A percentile compares a stretch with the other conserved stretches of the same genome.
These are phyloP conservation scores for Penicillium diatomitis DNA, from an alignment of 495 filamentous ascomycete species.

Conservation along the genomic window DNA sequence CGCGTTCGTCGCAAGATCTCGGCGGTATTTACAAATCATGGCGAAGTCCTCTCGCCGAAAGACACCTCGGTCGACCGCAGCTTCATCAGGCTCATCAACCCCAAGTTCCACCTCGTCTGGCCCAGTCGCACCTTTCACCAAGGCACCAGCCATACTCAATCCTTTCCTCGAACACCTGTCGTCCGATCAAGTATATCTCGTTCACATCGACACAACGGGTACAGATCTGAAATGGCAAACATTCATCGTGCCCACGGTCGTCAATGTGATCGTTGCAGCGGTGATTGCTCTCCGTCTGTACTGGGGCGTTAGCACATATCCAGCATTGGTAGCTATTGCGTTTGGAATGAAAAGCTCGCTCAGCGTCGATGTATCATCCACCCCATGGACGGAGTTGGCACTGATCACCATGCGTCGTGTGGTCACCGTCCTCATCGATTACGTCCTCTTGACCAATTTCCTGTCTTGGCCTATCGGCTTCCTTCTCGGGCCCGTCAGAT, in stretches of 20 bases:
- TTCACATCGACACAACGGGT: conserved; percentile 62
- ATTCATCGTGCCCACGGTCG: conserved; percentile 60
- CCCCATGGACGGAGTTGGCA: conserved; percentile 40
- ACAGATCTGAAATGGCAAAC: conserved; percentile 60
- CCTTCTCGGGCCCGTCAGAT: conserved; percentile 51
- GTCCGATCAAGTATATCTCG: conserved; percentile 61
- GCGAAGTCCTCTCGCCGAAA: conserved; percentile 32
- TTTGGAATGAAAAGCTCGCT: conserved; percentile 51
- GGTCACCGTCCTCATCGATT: conserved; percentile 58
- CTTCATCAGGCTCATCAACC: conserved; percentile 27
- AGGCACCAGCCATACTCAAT: conserved; percentile 45
- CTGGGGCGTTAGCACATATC: conserved; percentile 55
- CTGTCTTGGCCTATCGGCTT: conserved; percentile 71
- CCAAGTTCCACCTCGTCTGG: conserved; percentile 28
- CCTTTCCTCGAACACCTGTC: conserved; percentile 55
- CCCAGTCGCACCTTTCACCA: conserved; percentile 53
- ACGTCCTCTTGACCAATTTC: conserved; percentile 57
- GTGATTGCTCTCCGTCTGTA: conserved; percentile 54
- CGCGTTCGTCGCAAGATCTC: too few relatives aligned
- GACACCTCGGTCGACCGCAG: conserved; percentile 19
- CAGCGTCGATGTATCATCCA: conserved; percentile 45
- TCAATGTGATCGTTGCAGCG: conserved; percentile 54
- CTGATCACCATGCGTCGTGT: conserved; percentile 44
- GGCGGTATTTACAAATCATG: conserved; percentile 14
- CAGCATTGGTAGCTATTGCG: conserved; percentile 47